Conservation (phyloP, 306 rosid genomes). For the Elaeagnus macrophylla region DNA sequence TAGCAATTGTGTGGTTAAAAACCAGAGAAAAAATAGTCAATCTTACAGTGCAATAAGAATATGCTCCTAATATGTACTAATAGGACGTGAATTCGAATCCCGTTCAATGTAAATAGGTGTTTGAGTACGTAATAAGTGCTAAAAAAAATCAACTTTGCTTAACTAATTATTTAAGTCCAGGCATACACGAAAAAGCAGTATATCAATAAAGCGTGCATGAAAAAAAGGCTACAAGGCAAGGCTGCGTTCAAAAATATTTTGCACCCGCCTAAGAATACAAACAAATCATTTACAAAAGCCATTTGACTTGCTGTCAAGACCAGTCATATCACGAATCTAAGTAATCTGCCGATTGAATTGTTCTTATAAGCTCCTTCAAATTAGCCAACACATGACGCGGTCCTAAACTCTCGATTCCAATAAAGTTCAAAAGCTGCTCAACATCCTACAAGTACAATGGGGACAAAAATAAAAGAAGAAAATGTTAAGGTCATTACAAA, state of each 20-base stretch:
- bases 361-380: constrained; percentile 85
- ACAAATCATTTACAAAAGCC: constrained; percentile 42
- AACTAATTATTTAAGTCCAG: constrained; percentile 10
- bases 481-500: constrained; percentile 8
- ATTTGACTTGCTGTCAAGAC: constrained; percentile 18
- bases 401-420: constrained; percentile 83
- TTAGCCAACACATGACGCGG: constrained; percentile 84
- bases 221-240: not conserved
- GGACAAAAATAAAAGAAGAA: not conserved
- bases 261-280: constrained; percentile 62
- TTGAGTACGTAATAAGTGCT: no score
- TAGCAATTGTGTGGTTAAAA: no score
- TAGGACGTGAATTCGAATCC: no score
- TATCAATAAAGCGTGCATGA: not conserved
- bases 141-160: no score
- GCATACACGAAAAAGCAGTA: not conserved
- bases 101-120: no score
- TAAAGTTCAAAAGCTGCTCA: constrained; percentile 88
- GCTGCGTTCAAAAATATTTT: constrained; percentile 27
- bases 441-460: constrained; percentile 50
- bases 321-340: constrained; percentile 38
- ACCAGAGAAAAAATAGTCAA: no score
- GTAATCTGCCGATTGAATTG: constrained; percentile 64
- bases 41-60: no score
- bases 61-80: no score